phyloP scores from a whole-genome alignment of 2,329 filamentous ascomycete species.

The Nectriaceae sp. region DNA sequence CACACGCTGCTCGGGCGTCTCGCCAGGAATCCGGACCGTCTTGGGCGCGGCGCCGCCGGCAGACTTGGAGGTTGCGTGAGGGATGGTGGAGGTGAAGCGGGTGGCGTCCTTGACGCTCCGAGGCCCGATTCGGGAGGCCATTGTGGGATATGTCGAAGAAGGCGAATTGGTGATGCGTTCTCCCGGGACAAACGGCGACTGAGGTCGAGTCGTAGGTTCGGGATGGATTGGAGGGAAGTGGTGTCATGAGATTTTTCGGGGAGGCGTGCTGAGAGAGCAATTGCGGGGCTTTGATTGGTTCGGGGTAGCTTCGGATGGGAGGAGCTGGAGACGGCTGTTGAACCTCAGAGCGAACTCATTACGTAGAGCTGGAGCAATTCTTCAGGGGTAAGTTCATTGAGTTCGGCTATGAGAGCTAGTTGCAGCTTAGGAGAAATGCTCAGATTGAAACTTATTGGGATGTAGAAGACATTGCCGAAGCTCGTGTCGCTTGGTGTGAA shows the following conservation, averaged over 20 bases:
- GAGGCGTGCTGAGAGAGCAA: constrained; percentile 25
- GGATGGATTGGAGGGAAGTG: constrained; percentile 29
- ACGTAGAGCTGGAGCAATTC: too few relatives aligned
- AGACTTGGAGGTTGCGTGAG: constrained; percentile 68
- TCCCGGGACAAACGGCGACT: neutral
- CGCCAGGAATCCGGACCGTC: constrained; percentile 41
- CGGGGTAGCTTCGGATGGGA: constrained; percentile 39
- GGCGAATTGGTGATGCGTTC: neutral
- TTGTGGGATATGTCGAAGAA: constrained; percentile 21
- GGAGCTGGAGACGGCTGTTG: constrained; percentile 13
- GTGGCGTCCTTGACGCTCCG: constrained; percentile 79
- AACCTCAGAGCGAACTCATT: too few relatives aligned
- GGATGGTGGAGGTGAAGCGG: constrained; percentile 59
- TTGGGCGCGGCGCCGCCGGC: constrained; percentile 32
- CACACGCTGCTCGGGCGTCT: constrained; percentile 71
- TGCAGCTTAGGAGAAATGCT: too few relatives aligned
- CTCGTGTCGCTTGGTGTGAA: too few relatives aligned
- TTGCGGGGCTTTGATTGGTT: constrained; percentile 36
- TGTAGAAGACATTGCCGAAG: too few relatives aligned
- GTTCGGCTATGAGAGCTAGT: too few relatives aligned
- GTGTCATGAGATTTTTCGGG: constrained; percentile 42
- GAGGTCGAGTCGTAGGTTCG: constrained; percentile 7
- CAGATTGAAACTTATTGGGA: too few relatives aligned
- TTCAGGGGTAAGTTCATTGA: too few relatives aligned
- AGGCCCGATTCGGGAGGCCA: constrained; percentile 50